Base-by-base conservation (phyloP, 805 yeast species). In the Kluyveromyces wickerhamii region DNA sequence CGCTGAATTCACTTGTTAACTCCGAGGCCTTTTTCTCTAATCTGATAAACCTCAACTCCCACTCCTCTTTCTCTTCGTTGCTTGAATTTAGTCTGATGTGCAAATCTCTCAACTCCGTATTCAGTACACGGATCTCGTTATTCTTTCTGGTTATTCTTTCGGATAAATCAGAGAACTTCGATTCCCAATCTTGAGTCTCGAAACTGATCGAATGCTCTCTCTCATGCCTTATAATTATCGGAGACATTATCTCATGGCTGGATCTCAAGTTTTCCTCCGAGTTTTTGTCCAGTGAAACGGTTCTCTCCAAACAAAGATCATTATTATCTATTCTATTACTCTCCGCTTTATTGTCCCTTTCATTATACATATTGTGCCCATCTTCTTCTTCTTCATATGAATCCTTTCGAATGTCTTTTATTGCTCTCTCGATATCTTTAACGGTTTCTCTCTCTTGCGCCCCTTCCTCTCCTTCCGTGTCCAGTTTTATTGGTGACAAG, bases 1-100 rank as follows among this genome's bases (percentile, higher is more conserved):
- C 7, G 12, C 18, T 35, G 9, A 42, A 21, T 15, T 43, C 35
- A 14, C 28, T 33, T 21, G 34, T 36, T 19, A 51, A 29, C 21
- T 13, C 10, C 16, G 21, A 11, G 40, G 25, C 18, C 28, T 19
- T 27, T 28, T 28, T 25, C 24, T 19, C 19, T 11, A 12, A 27
- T 27, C 17, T 42, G 40, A 16, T 36, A 17, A 21, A 24, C 31
- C 31, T 35, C 26, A 12, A 17, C 32, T 23, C 37, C 29, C 38
- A 33, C 22, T 32, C 29, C 39, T 40, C 23, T 31, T 32, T 37
- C 17, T 26, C 28, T 30, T 25, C 38, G 29, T 34, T 26, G 8
- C 26, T 21, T 15, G 27, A 33, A 4, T 20, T 20, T 4, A 27
- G 9, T 23, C 35, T 34, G 16, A 36, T 34, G 14, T 33, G 26